Percentiles rank a stretch among this genome's conserved stretches.
phyloP scores from a whole-genome alignment of 2,329 filamentous ascomycete species.

The Beauveria sp. region DNA sequence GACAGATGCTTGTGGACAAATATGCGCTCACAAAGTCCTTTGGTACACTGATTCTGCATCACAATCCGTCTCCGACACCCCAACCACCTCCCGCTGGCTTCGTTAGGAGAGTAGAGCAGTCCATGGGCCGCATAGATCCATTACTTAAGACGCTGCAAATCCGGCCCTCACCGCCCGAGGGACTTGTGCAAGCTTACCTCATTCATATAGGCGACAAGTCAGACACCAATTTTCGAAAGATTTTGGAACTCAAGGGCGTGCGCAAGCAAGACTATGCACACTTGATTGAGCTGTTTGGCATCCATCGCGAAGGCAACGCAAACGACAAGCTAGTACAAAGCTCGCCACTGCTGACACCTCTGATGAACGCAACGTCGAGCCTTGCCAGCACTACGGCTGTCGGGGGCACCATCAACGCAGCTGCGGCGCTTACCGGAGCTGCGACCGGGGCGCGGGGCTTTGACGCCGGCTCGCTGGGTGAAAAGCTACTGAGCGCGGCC shows the following conservation, averaged over 20 bases:
- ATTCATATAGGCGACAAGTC: constrained; percentile 94
- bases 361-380: constrained; percentile 41
- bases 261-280: constrained; percentile 74
- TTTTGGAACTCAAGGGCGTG: constrained; percentile 92
- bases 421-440: constrained; percentile 32
- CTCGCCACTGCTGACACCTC: constrained; percentile 62
- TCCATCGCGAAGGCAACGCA: constrained; percentile 68
- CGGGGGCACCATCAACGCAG: constrained; percentile 32
- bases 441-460: constrained; percentile 47
- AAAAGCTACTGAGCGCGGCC: constrained; percentile 80
- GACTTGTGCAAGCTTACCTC: constrained; percentile 91
- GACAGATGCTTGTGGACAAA: constrained; percentile 87
- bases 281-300: constrained; percentile 75
- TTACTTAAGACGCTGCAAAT: constrained; percentile 96
- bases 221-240: constrained; percentile 91
- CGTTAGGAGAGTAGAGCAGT: constrained; percentile 75
- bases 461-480: constrained; percentile 75
- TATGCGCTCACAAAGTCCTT: constrained; percentile 81
- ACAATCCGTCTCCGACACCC: constrained; percentile 39
- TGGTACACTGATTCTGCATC: constrained; percentile 59
- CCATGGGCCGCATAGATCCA: constrained; percentile 81
- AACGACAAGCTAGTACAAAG: constrained; percentile 63
- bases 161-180: constrained; percentile 81
- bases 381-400: constrained; percentile 28
- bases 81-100: constrained; percentile 52